Evolutionary conservation across 1,284 basidiomycete species (phyloP).

Genomic region (Cystobasidium slooffiae): DNA sequence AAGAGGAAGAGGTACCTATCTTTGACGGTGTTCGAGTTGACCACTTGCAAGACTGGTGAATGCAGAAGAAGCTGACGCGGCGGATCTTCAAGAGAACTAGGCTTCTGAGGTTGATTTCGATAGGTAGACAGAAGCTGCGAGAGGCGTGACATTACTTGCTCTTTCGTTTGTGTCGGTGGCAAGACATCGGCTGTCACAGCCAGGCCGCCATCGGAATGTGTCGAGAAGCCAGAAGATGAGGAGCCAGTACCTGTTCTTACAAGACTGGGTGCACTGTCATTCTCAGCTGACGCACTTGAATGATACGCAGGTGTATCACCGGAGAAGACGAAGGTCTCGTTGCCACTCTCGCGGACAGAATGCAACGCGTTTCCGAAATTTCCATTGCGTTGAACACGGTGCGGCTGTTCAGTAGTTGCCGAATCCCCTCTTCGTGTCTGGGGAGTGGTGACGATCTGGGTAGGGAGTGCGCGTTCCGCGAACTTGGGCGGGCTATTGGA

Average conservation of each 20-base stretch:
- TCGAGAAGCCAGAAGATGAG: slow-evolving; percentile 14
- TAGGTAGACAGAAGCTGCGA: slow-evolving; percentile 23
- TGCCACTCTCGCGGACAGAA: not conserved
- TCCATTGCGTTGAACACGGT: too few relatives aligned
- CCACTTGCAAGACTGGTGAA: slow-evolving; percentile 88
- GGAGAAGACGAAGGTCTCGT: not conserved
- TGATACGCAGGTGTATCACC: not conserved
- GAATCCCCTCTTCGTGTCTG: not conserved
- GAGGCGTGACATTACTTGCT: slow-evolving; percentile 41
- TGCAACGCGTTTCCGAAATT: too few relatives aligned
- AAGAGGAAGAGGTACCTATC: slow-evolving; percentile 95
- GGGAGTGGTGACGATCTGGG: not conserved
- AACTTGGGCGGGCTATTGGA: not conserved
- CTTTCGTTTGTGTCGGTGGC: slow-evolving; percentile 24
- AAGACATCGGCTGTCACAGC: not conserved
- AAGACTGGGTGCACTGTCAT: slow-evolving; percentile 33
- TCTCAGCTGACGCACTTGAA: slow-evolving; percentile 17
- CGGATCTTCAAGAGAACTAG: slow-evolving; percentile 69
- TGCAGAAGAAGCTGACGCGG: slow-evolving; percentile 81
- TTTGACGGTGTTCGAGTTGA: slow-evolving; percentile 90
- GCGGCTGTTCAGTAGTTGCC: too few relatives aligned
- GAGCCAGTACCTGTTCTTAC: slow-evolving; percentile 28
- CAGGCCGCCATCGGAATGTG: not conserved
- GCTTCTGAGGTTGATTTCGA: slow-evolving; percentile 14
- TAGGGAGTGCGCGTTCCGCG: not conserved